These are phyloP conservation scores for Candida smagusa DNA, from an alignment of 1,139 yeast genomes.

Conservation along the genomic window DNA sequence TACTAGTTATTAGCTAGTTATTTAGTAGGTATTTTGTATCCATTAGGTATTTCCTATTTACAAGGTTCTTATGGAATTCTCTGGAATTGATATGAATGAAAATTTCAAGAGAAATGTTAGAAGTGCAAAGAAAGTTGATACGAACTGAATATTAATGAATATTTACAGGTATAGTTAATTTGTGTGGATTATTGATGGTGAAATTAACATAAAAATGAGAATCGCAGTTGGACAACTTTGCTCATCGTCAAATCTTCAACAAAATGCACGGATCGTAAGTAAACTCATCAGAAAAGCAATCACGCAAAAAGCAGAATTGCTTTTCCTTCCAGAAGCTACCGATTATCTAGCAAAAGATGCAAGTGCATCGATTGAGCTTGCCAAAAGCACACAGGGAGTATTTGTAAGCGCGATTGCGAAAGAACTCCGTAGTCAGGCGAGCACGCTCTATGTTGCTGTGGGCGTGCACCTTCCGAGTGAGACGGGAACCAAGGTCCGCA, in stretches of 20 bases:
- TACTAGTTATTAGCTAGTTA: too few relatives aligned
- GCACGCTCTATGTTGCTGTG: slow-evolving; percentile 36
- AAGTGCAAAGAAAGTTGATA: too few relatives aligned
- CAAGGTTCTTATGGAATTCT: too few relatives aligned
- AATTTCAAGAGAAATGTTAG: too few relatives aligned
- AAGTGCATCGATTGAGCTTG: slow-evolving; percentile 59
- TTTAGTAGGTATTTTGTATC: too few relatives aligned
- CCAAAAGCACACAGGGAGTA: slow-evolving; percentile 47
- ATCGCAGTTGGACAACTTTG: slow-evolving; percentile 88
- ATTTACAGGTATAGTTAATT: too few relatives aligned
- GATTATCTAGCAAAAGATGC: slow-evolving; percentile 80
- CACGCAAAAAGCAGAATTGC: slow-evolving; percentile 52
- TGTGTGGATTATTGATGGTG: background rate
- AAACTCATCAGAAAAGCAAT: slow-evolving; percentile 64
- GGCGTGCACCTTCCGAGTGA: slow-evolving; percentile 81
- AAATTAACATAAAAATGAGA: slow-evolving; percentile 3
- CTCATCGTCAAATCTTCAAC: slow-evolving; percentile 59
- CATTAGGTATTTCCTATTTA: too few relatives aligned
- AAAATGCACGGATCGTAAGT: slow-evolving; percentile 58
- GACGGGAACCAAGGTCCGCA: slow-evolving; percentile 49
- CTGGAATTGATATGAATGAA: too few relatives aligned
- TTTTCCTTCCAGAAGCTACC: slow-evolving; percentile 90
- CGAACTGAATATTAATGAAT: too few relatives aligned
- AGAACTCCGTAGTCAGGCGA: slow-evolving; percentile 39
- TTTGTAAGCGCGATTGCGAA: slow-evolving; percentile 50